Percentiles rank a stretch among this genome's conserved stretches.
These are phyloP conservation scores for Pelargonium cotyledonis DNA, from an alignment of 441 rosid genomes.

Conservation along the genomic window DNA sequence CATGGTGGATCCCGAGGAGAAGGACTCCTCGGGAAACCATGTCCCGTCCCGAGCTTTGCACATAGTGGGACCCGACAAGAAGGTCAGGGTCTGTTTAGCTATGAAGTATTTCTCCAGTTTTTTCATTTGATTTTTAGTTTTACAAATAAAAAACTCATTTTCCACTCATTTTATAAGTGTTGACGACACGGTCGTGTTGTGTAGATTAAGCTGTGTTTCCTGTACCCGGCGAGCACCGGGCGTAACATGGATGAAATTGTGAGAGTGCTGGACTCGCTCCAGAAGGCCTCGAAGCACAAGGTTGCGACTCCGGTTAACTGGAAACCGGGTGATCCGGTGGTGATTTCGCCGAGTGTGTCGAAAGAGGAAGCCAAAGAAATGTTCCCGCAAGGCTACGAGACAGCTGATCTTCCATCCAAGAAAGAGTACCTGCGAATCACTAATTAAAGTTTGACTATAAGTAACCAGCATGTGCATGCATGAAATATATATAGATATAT, in stretches of 20 bases:
- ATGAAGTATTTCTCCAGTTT: background rate
- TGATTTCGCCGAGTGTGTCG: conserved; percentile 46
- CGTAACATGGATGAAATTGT: conserved; percentile 78
- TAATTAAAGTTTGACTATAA: conserved; percentile 26
- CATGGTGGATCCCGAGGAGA: conserved; percentile 71
- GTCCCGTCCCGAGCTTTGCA: conserved; percentile 75
- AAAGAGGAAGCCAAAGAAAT: conserved; percentile 52
- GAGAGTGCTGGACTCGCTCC: conserved; percentile 63
- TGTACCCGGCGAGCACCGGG: conserved; percentile 68
- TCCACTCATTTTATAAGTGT: too few species aligned
- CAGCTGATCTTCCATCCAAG: conserved; percentile 54
- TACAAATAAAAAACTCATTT: too few species aligned
- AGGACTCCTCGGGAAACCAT: conserved; percentile 34
- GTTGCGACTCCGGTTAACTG: conserved; percentile 71
- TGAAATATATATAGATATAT: too few species aligned
- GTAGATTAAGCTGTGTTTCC: conserved; percentile 66
- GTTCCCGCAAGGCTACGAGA: conserved; percentile 58
- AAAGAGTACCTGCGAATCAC: conserved; percentile 55
- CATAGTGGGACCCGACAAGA: conserved; percentile 54
- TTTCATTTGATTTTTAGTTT: too few species aligned
- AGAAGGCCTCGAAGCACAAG: conserved; percentile 42
- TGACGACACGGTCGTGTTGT: background rate
- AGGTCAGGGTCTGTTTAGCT: conserved; percentile 24
- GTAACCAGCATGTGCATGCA: too few species aligned
- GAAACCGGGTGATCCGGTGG: conserved; percentile 67